phyloP scores from a whole-genome alignment of 2,329 filamentous ascomycete genomes.

The Penicillium sp. region DNA sequence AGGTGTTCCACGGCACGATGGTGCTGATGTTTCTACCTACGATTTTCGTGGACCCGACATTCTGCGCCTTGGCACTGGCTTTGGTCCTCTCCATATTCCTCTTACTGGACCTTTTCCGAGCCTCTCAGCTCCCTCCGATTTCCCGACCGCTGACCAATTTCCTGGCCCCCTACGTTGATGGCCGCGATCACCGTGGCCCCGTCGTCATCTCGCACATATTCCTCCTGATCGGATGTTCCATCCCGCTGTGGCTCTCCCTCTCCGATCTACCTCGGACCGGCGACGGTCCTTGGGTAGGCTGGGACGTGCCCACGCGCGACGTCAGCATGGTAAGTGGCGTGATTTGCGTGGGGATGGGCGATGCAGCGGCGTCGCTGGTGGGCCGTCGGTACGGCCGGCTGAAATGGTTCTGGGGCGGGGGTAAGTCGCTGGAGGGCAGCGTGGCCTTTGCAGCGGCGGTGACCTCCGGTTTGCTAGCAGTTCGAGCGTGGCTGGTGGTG shows the following conservation, averaged over 20 bases:
- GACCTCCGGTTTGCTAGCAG: constrained; percentile 67
- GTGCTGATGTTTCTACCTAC: constrained; percentile 90
- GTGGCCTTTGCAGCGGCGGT: constrained; percentile 80
- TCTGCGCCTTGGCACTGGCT: constrained; percentile 73
- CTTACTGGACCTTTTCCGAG: constrained; percentile 82
- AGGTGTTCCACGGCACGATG: constrained; percentile 99
- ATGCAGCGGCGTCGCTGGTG: constrained; percentile 87
- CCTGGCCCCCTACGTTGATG: constrained; percentile 90
- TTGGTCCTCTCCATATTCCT: constrained; percentile 81
- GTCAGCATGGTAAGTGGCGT: constrained; percentile 90
- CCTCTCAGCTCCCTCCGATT: constrained; percentile 85
- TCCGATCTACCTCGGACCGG: constrained; percentile 64
- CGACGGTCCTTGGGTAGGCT: constrained; percentile 60
- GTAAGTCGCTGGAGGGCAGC: constrained; percentile 88
- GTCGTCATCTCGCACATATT: constrained; percentile 97
- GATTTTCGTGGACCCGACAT: constrained; percentile 82
- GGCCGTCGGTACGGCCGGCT: constrained; percentile 79
- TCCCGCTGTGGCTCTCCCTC: constrained; percentile 86
- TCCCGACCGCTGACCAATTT: constrained; percentile 83
- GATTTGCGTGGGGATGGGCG: constrained; percentile 90
- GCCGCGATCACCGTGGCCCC: constrained; percentile 84
- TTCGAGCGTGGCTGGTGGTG: constrained; percentile 70
- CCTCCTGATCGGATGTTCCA: constrained; percentile 87
- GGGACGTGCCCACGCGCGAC: constrained; percentile 72
- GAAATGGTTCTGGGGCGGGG: constrained; percentile 96